phyloP scores from a whole-genome alignment of 257 asterid genomes.

The Fraxinus americana region DNA sequence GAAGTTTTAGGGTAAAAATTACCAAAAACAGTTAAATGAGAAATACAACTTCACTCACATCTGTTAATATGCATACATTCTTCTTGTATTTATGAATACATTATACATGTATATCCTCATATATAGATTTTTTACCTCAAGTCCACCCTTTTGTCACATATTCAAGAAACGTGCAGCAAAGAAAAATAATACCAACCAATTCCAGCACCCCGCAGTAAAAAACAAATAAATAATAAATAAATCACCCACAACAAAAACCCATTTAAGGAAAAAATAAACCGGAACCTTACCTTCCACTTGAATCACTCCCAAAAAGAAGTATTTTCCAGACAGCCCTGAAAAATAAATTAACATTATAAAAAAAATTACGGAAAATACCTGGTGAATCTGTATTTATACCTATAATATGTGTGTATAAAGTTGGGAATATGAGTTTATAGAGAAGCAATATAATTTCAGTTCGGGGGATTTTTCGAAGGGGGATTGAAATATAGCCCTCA shows the following conservation, averaged over 20 bases:
- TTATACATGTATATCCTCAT: background rate
- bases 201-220: conserved; percentile 10
- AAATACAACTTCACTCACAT: conserved; percentile 7
- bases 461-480: conserved; percentile 21
- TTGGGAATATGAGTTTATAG: background rate
- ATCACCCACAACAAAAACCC: conserved; percentile 6
- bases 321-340: conserved; percentile 23
- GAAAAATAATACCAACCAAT: conserved; percentile 1
- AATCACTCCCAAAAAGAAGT: conserved; percentile 28
- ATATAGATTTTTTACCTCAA: conserved; percentile 14
- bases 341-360: conserved; percentile 1
- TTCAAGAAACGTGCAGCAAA: conserved; percentile 13
- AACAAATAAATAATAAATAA: conserved; percentile 6
- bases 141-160: conserved; percentile 21
- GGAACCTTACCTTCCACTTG: conserved; percentile 27
- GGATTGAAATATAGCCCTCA: conserved; percentile 31
- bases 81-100: background rate
- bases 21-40: background rate
- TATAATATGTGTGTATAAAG: background rate
- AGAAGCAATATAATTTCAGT: conserved; percentile 2
- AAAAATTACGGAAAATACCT: conserved; percentile 11
- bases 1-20: background rate
- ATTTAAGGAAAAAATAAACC: background rate
- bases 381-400: background rate
- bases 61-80: background rate